Base-by-base conservation (phyloP, 495 filamentous ascomycete genomes). In the Filosporella fistucella region DNA sequence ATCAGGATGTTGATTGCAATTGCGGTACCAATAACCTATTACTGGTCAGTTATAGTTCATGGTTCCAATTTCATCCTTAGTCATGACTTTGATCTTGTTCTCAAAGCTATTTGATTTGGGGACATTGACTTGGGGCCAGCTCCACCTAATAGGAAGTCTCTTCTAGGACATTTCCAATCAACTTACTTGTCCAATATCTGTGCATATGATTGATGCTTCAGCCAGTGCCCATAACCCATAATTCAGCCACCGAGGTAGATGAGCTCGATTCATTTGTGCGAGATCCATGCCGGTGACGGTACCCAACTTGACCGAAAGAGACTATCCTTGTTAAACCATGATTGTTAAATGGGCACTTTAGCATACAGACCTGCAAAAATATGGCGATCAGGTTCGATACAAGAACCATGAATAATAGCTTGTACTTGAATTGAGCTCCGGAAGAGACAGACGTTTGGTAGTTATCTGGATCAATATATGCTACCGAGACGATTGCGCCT, bases 21-120 rank as follows among this genome's bases (percentile, higher is more conserved):
- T 3, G 89, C 89, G 2, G 86, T 89, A 23, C 89, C 89, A 52
- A 94, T 87, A 32, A 95, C 79, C 75, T 95, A 87, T 59, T 91
- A 87, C 64, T 89, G 87, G 7, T 88, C 91, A 3, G 87, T 86
- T 7, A 10, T 16, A 6, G 7, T 11, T 40, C 9, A 21, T 20
- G 37, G 18, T 11, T n/a, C n/a, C 11, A 21, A 6, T 35, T 35
- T 88, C 89, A 48, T 96, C 90, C 14, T 86, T 71, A 9, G 95
- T 77, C 1, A 94, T 62, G 6, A 81, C 81, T 63, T 93, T 80
- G 33, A 82, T 77, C 37, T 80, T 81, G n/a, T n/a, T n/a, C n/a
- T n/a, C n/a, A n/a, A n/a, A n/a, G n/a, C n/a, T n/a, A n/a, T n/a
- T n/a, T n/a, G n/a, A n/a, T 5, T 14, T 35, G 13, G 18, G 13